Evolutionary conservation across 2,329 filamentous ascomycete species (phyloP).

Genomic region (Aspergillus phoenicis): DNA sequence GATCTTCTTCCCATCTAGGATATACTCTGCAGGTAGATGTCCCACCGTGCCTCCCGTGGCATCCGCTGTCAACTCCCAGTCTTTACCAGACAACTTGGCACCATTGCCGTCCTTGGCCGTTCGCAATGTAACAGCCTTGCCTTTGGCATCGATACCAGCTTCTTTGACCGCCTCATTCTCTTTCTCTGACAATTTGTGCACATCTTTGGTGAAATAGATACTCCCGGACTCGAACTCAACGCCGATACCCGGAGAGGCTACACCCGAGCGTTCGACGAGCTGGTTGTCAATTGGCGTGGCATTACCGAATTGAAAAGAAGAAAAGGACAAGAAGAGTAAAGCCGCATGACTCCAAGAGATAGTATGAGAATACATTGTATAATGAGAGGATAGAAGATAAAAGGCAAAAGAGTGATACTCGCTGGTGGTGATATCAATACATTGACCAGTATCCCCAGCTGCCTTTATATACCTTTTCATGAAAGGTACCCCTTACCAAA

Average conservation of each 20-base stretch:
- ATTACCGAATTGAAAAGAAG: not conserved
- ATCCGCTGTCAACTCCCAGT: not conserved
- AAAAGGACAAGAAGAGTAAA: not conserved
- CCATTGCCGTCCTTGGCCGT: not conserved
- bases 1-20: not conserved
- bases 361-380: not conserved
- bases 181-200: not conserved
- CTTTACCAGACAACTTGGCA: not conserved
- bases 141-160: not conserved
- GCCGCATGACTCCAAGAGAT: not conserved
- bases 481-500: not conserved
- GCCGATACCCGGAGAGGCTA: not conserved
- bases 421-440: not conserved
- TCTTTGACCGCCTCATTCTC: not conserved
- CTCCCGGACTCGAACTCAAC: not conserved
- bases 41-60: not conserved
- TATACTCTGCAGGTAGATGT: not conserved
- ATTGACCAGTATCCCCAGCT: not conserved
- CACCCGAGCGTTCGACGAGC: not conserved
- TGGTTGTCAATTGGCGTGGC: not conserved
- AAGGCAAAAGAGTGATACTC: not conserved
- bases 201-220: not conserved
- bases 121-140: not conserved
- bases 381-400: not conserved
- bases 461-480: not conserved